Evolutionary conservation across 2,329 filamentous ascomycete species (phyloP), one percentile per base, ranked within the genome.

Genomic region (Epichloe aotearoae): DNA sequence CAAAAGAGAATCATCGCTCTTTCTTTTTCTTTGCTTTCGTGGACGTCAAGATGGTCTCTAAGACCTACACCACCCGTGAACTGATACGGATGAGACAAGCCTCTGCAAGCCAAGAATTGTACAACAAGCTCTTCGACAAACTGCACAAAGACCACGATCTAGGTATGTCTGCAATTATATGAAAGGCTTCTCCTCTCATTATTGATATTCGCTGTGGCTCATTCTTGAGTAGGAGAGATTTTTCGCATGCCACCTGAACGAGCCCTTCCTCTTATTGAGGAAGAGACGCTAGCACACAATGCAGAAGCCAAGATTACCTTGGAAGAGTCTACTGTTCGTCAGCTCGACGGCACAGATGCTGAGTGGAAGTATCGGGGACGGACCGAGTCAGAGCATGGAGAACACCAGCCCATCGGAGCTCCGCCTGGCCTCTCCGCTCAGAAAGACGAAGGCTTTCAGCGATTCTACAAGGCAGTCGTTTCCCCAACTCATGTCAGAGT

Each of bases 401-500:
- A 64, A 42, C 65, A 61, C 41, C 74, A 74, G 45, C 76, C 77
- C 6, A 66, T 79, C 37, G 66, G 74, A 47, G 78, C 78, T 20
- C 79, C 79, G 11, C 63, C 71, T 19, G 76, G 72, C 8, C 62
- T 76, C 36, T 65, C 63, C 38, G 74, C 76, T 26, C 80, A 83
- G 61, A 74, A 76, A 56, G 74, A 73, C 36, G 79, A 83, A 61
- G 81, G 81, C n/a, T 84, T 84, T 57, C 76, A 82, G 61, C 72
- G 75, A 49, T 84, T 84, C 60, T 83, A 80, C 66, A 80, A 81
- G 60, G 79, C 80, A 11, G 81, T 84, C n/a, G 73, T 79, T 4
- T 84, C 81, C 36, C 81, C 81, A 7, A 81, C 79, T 14, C 79
- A 84, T 62, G 75, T 84, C 54, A 76, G 81, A 15, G 81, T 84